Conservation (phyloP, 2,329 filamentous ascomycete genomes). For the Penicillium sp. region DNA sequence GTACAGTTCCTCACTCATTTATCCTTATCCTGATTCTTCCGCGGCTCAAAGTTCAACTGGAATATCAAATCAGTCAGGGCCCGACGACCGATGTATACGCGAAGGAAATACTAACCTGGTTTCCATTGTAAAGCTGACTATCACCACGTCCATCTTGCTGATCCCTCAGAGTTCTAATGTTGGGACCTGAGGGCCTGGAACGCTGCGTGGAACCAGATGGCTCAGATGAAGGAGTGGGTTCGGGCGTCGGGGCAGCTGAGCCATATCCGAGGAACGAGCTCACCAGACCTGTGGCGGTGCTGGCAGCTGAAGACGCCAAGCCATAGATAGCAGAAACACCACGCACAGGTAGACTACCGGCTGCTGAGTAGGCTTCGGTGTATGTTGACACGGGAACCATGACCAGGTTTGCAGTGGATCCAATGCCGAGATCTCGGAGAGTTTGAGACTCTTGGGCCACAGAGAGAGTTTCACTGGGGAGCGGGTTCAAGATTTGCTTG, state of each 20-base stretch:
- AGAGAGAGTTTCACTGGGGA: slow-evolving; percentile 73
- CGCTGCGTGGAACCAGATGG: slow-evolving; percentile 13
- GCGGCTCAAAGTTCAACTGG: slow-evolving; percentile 70
- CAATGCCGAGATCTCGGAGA: slow-evolving; percentile 69
- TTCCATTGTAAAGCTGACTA: slow-evolving; percentile 86
- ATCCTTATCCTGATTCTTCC: slow-evolving; percentile 58
- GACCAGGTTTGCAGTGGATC: slow-evolving; percentile 79
- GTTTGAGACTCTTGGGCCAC: slow-evolving; percentile 71
- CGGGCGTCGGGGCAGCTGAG: slow-evolving; percentile 17
- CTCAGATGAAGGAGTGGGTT: slow-evolving; percentile 9
- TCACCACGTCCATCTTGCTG: slow-evolving; percentile 57
- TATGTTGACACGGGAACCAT: slow-evolving; percentile 70
- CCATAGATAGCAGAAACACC: slow-evolving; percentile 46
- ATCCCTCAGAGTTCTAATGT: slow-evolving; percentile 57
- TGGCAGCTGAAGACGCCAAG: slow-evolving; percentile 46
- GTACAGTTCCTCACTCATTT: slow-evolving; percentile 16
- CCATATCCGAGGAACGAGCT: slow-evolving; percentile 49
- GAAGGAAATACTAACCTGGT: slow-evolving; percentile 64
- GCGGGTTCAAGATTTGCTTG: slow-evolving; percentile 77
- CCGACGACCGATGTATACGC: background rate
- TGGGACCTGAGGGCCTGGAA: slow-evolving; percentile 31
- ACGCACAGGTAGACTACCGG: slow-evolving; percentile 41
- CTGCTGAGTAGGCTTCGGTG: slow-evolving; percentile 58
- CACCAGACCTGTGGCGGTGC: slow-evolving; percentile 45
- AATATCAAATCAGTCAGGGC: background rate